phyloP scores from a whole-genome alignment of 2,329 filamentous ascomycete genomes.

The Hymenoscyphus linearis region DNA sequence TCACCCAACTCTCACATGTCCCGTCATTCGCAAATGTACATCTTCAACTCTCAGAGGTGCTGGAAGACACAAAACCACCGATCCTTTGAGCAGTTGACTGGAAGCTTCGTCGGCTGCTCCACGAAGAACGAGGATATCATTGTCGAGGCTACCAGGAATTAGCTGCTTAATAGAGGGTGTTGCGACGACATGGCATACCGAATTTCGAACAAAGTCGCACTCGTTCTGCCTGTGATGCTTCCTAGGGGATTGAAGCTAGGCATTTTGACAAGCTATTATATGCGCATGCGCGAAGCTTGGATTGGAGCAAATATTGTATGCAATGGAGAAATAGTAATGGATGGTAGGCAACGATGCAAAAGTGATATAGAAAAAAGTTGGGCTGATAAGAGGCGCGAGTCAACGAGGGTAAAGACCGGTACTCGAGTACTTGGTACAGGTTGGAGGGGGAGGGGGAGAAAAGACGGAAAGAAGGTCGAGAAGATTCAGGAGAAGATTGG shows the following conservation, averaged over 20 bases:
- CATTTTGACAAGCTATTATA: constrained; percentile 23
- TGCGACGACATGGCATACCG: constrained; percentile 24
- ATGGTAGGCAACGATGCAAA: background rate
- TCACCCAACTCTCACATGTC: constrained; percentile 64
- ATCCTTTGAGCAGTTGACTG: constrained; percentile 68
- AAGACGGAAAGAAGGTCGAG: no score
- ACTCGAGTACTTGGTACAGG: no score
- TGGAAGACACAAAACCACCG: constrained; percentile 67
- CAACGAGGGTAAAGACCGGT: background rate
- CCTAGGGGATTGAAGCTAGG: constrained; percentile 32
- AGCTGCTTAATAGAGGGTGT: constrained; percentile 9
- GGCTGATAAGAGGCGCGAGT: constrained; percentile 1
- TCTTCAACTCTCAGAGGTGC: constrained; percentile 66
- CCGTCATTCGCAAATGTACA: constrained; percentile 65
- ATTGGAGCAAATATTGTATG: background rate
- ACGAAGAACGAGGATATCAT: constrained; percentile 74
- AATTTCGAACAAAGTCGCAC: constrained; percentile 34
- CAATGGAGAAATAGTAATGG: background rate
- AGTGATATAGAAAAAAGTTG: constrained; percentile 1
- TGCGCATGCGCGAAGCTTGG: constrained; percentile 1
- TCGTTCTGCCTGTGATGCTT: constrained; percentile 29
- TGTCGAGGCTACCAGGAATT: constrained; percentile 55
- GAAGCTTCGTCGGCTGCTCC: constrained; percentile 70
- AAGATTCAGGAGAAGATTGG: no score
- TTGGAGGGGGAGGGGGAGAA: background rate